Evolutionary conservation across 2,329 filamentous ascomycete species (phyloP).

Genomic region (Fusarium multiceps): DNA sequence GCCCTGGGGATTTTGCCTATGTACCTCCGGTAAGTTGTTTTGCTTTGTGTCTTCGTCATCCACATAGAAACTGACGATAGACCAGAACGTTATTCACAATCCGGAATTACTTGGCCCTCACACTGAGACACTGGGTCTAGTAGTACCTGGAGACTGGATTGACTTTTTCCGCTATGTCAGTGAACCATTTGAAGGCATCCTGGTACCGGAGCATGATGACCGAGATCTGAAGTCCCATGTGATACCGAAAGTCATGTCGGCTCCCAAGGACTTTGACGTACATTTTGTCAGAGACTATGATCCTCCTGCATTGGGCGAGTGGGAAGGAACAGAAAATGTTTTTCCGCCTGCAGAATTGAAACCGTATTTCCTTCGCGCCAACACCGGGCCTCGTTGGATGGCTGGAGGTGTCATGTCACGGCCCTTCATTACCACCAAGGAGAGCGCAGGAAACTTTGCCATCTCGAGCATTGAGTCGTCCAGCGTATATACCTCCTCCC

Average conservation of each 20-base stretch:
- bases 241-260: slow-evolving; percentile 66
- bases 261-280: slow-evolving; percentile 66
- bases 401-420: slow-evolving; percentile 59
- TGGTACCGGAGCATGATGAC: slow-evolving; percentile 64
- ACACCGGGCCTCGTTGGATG: slow-evolving; percentile 60
- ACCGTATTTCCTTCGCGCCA: slow-evolving; percentile 64
- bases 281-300: slow-evolving; percentile 62
- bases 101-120: slow-evolving; percentile 65
- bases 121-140: slow-evolving; percentile 64
- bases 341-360: slow-evolving; percentile 52
- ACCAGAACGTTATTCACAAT: slow-evolving; percentile 63
- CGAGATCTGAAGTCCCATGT: slow-evolving; percentile 62
- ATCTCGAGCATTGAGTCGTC: slow-evolving; percentile 65
- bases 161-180: slow-evolving; percentile 70
- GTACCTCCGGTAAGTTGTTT: slow-evolving; percentile 61
- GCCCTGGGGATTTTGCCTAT: slow-evolving; percentile 67
- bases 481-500: slow-evolving; percentile 50
- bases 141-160: slow-evolving; percentile 68
- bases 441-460: slow-evolving; percentile 61
- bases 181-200: slow-evolving; percentile 61
- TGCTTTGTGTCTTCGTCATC: fast-evolving
- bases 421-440: slow-evolving; percentile 59
- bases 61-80: not conserved
- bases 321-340: slow-evolving; percentile 54
- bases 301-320: slow-evolving; percentile 57